phyloP scores from a whole-genome alignment of 306 rosid genomes.

The Pachyrhizus erosus region DNA sequence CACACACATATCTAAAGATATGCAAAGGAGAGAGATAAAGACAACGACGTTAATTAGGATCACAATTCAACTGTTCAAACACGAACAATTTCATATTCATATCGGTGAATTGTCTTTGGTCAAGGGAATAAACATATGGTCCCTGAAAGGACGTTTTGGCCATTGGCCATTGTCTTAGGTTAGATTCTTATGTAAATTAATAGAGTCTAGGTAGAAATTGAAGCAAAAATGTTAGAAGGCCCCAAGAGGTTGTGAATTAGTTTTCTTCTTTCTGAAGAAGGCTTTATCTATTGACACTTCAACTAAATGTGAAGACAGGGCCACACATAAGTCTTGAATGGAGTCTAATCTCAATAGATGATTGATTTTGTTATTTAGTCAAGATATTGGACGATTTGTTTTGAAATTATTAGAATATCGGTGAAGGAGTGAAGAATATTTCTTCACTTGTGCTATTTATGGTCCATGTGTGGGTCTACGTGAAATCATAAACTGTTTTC shows the following conservation, averaged over 20 bases:
- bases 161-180: background rate
- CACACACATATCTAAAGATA: background rate
- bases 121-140: conserved; percentile 27
- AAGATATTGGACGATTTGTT: conserved; percentile 5
- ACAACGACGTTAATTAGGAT: background rate
- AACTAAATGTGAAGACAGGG: conserved; percentile 35
- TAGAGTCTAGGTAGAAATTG: background rate
- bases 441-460: background rate
- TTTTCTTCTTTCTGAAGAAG: conserved; percentile 14
- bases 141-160: conserved; percentile 4
- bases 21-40: background rate
- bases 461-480: conserved; percentile 9
- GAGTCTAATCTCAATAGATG: conserved; percentile 16
- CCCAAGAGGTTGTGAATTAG: conserved; percentile 22
- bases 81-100: background rate
- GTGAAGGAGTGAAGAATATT: conserved; percentile 11
- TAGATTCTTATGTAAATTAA: conserved; percentile 32
- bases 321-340: conserved; percentile 33
- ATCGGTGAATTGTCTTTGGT: conserved; percentile 17
- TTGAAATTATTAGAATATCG: conserved; percentile 29
- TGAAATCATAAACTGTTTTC: background rate
- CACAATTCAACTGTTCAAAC: conserved; percentile 13
- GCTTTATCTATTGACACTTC: conserved; percentile 41
- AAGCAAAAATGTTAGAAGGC: conserved; percentile 16
- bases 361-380: conserved; percentile 43